Evolutionary conservation across 257 asterid species (phyloP), one percentile per base, ranked within the genome.

Genomic region (Salvia miltiorrhiza): DNA sequence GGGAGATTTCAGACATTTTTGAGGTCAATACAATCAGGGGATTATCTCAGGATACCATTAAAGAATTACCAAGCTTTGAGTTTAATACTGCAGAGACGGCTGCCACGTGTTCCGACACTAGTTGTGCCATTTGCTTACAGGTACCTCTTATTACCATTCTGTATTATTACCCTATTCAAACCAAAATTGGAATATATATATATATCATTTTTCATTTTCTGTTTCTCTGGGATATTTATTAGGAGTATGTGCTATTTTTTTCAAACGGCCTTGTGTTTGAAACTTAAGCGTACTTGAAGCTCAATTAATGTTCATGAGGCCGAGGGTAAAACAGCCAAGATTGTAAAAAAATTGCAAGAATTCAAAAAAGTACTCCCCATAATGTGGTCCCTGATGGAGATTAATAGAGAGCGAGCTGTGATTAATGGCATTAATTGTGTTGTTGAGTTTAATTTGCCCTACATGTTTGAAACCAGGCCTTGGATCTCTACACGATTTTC

Each of bases 61-160:
- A 83, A 33, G 79, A 63, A 43, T 78, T 90, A 57, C 91, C 97
- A 33, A 77, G 61, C n/a, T 81, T 65, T 53, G 69, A 77, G 68
- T 79, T 86, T 65, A 65, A 24, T 23, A 64, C 60, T 4, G 32
- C 23, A 4, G 81, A 45, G 64, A 55, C 74, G 7, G 6, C 58
- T 8, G 26, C 12, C n/a, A n/a, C n/a, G n/a, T n/a, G n/a, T 64
- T 67, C 63, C 3, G 83, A 88, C 68, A 54, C 75, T 7, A 70
- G 76, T 54, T 90, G 98, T 73, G 72, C 93, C 54, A 90, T 93
- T 70, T 93, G 98, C 85, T 80, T 90, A 66, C 90, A 78, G 96
- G 98, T 90, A 80, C 26, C 55, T 67, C 26, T 45, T 30, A 6
- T 23, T 32, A 23, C 16, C 19, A 17, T 37, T 19, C 2, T 40